Evolutionary conservation across 2,329 filamentous ascomycete genomes (phyloP).

Genomic region (Septoria petroselini): DNA sequence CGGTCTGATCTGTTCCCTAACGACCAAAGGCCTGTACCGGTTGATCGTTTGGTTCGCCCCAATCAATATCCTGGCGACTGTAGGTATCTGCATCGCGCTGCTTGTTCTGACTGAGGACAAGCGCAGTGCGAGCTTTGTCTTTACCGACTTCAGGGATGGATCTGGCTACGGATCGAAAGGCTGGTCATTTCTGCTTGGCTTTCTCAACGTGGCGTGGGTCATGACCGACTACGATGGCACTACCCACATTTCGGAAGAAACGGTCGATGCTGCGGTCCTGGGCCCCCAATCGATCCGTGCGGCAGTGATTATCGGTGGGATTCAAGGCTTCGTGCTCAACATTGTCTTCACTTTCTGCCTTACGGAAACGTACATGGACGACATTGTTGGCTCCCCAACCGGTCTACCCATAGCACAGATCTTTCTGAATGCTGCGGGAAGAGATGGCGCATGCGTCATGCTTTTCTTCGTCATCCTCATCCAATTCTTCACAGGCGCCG

Average conservation of each 20-base stretch:
- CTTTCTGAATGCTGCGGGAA: constrained; percentile 57
- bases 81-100: constrained; percentile 59
- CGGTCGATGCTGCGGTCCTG: constrained; percentile 59
- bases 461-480: constrained; percentile 52
- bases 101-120: constrained; percentile 59
- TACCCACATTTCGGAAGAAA: constrained; percentile 67
- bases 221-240: constrained; percentile 69
- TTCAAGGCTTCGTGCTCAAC: constrained; percentile 61
- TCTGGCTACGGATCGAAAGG: constrained; percentile 61
- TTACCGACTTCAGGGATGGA: constrained; percentile 58
- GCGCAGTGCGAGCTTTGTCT: constrained; percentile 55
- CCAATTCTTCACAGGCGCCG: constrained; percentile 63
- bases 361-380: constrained; percentile 52
- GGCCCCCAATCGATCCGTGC: constrained; percentile 57
- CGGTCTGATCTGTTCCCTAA: constrained; percentile 61
- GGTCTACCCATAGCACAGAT: constrained; percentile 57
- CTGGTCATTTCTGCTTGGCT: constrained; percentile 62
- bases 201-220: constrained; percentile 58
- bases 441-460: constrained; percentile 27
- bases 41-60: constrained; percentile 65
- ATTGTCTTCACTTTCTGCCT: constrained; percentile 64
- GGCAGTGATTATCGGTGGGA: constrained; percentile 50
- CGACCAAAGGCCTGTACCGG: constrained; percentile 57
- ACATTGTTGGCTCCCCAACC: constrained; percentile 56
- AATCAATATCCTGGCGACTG: constrained; percentile 61